Evolutionary conservation across 257 asterid species (phyloP).

Genomic region (Solanum chmielewskii): DNA sequence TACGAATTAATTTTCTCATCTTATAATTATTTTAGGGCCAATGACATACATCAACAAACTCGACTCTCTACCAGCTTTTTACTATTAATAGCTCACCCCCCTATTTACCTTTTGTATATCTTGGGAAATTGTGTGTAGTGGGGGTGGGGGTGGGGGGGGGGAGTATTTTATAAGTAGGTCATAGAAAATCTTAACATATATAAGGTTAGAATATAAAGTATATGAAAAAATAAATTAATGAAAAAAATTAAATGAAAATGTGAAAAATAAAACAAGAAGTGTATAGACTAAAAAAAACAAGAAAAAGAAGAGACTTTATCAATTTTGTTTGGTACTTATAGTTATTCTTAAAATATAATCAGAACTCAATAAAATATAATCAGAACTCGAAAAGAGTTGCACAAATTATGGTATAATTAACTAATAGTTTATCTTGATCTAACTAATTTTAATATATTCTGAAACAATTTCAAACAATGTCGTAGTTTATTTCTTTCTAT

Average conservation of each 20-base stretch:
- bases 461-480: neutral
- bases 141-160: neutral
- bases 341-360: neutral
- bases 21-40: neutral
- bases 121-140: neutral
- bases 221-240: neutral
- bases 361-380: neutral
- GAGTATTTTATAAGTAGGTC: neutral
- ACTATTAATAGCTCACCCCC: neutral
- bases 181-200: neutral
- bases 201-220: neutral
- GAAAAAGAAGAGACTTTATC: neutral
- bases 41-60: constrained; percentile 12
- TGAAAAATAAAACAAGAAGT: neutral
- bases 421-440: neutral
- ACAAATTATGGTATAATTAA: neutral
- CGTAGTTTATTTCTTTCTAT: neutral
- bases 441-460: neutral
- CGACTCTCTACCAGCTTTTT: constrained; percentile 14
- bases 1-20: neutral
- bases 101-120: neutral
- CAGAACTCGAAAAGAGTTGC: neutral
- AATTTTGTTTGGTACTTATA: neutral
- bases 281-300: too few species aligned
- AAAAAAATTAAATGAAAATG: too few species aligned